Conservation (phyloP, 306 rosid genomes). For the Medicago arabica region DNA sequence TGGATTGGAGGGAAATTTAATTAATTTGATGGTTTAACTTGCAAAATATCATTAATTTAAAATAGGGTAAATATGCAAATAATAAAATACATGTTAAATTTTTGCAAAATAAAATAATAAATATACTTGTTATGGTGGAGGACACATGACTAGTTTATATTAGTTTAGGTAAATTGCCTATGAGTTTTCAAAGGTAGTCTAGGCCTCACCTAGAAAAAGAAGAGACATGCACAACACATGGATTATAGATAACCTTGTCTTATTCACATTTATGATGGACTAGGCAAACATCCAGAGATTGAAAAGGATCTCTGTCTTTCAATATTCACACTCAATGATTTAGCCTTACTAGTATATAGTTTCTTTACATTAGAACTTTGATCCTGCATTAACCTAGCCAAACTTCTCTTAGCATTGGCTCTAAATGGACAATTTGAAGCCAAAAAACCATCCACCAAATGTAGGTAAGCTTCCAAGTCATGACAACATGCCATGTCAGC, state of each 20-base stretch:
- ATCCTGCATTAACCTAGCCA: slow-evolving; percentile 68
- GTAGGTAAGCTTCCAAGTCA: slow-evolving; percentile 91
- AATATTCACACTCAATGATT: slow-evolving; percentile 57
- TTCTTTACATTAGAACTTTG: slow-evolving; percentile 80
- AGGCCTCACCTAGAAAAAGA: no score
- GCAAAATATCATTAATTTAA: no score
- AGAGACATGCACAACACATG: background rate
- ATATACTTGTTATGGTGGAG: no score
- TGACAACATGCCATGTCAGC: slow-evolving; percentile 95
- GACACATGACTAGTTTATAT: no score
- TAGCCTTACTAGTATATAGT: slow-evolving; percentile 75
- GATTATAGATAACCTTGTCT: background rate
- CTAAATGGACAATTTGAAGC: slow-evolving; percentile 89
- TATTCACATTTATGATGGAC: slow-evolving; percentile 63
- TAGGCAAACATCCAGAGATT: slow-evolving; percentile 64
- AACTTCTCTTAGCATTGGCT: slow-evolving; percentile 80
- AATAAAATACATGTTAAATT: no score
- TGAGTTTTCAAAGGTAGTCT: no score
- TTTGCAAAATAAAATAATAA: no score
- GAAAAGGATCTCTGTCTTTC: slow-evolving; percentile 47
- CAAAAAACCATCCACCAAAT: slow-evolving; percentile 88
- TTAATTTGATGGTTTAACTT: no score
- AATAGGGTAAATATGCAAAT: no score
- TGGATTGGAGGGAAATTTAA: no score
- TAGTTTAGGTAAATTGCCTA: no score